These are phyloP conservation scores for Trypanosomatidae sp. DNA, from an alignment of 208 protist genomes.

Conservation along the genomic window DNA sequence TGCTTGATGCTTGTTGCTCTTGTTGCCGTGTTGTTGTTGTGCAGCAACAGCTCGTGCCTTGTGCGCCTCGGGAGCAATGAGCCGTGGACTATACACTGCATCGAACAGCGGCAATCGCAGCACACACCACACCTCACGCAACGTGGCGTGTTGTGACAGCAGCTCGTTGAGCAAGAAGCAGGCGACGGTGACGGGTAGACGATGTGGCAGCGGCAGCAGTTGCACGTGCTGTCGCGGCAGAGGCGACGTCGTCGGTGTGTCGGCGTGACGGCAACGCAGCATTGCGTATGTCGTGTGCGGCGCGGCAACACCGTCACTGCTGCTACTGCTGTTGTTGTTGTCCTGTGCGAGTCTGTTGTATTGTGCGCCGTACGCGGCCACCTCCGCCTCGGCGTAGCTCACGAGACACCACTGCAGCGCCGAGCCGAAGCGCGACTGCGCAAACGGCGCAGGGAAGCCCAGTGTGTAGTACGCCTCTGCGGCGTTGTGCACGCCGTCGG, in stretches of 20 bases:
- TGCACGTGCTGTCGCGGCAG: too few species aligned
- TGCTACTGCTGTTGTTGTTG: too few species aligned
- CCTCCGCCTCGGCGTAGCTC: conserved; percentile 46
- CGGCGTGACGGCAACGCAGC: too few species aligned
- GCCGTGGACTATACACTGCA: conserved; percentile 44
- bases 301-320: too few species aligned
- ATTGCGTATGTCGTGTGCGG: too few species aligned
- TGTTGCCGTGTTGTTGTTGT: neutral
- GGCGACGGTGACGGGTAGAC: conserved; percentile 41
- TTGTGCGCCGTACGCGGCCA: conserved; percentile 43
- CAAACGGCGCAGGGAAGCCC: conserved; percentile 50
- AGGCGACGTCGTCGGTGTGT: too few species aligned
- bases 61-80: conserved; percentile 6
- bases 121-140: conserved; percentile 31
- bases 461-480: too few species aligned
- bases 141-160: conserved; percentile 23
- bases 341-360: too few species aligned
- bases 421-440: conserved; percentile 50
- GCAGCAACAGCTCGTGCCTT: neutral
- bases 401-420: conserved; percentile 47
- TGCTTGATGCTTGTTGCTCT: neutral
- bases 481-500: too few species aligned
- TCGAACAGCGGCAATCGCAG: conserved; percentile 48
- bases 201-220: conserved; percentile 15
- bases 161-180: conserved; percentile 70